Evolutionary conservation across 2,329 filamentous ascomycete species (phyloP).

Genomic region (Colletotrichum sp.): DNA sequence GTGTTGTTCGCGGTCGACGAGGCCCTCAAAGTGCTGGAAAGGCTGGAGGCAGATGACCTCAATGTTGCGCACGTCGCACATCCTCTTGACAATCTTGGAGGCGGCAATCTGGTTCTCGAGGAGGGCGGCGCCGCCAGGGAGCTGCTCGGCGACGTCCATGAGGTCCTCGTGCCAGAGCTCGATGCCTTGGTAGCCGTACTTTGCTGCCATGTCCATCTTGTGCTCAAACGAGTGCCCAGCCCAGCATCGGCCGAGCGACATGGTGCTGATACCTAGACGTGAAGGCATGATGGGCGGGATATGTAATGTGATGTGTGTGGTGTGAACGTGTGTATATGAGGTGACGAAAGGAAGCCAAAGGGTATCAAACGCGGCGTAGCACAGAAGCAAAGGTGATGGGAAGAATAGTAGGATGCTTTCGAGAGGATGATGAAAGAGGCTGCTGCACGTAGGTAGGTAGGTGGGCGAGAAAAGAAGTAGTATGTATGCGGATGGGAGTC

Average conservation of each 20-base stretch:
- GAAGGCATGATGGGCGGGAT: conserved; percentile 47
- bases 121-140: conserved; percentile 40
- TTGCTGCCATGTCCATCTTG: conserved; percentile 71
- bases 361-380: neutral
- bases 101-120: conserved; percentile 57
- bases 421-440: neutral
- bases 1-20: conserved; percentile 66
- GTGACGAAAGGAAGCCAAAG: neutral
- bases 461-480: neutral
- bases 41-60: conserved; percentile 73
- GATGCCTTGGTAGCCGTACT: conserved; percentile 69
- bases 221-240: conserved; percentile 69
- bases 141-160: conserved; percentile 57
- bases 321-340: neutral
- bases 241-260: conserved; percentile 73
- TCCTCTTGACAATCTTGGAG: conserved; percentile 57
- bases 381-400: neutral
- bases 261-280: conserved; percentile 73
- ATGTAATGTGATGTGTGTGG: neutral
- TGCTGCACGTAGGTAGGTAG: neutral
- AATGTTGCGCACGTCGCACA: conserved; percentile 62
- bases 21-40: conserved; percentile 79
- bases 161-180: conserved; percentile 84
- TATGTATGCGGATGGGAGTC: neutral
- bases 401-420: neutral